These are phyloP conservation scores for Leishmania turanica DNA, from an alignment of 208 protist species.

Conservation along the genomic window DNA sequence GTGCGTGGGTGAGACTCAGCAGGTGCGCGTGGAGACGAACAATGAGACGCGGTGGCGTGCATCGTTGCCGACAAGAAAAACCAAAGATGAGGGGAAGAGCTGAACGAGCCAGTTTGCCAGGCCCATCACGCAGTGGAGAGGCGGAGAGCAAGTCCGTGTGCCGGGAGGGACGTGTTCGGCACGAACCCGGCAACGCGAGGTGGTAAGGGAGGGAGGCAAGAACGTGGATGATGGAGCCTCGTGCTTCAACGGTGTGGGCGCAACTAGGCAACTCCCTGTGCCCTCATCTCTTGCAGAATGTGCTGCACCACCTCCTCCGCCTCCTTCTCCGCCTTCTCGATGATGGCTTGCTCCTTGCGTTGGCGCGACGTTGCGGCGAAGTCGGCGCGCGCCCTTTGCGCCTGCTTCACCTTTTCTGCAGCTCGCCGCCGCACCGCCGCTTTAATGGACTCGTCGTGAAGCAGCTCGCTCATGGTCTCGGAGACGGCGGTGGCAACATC, in stretches of 20 bases:
- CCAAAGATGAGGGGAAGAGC: too few relatives aligned
- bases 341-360: slow-evolving; percentile 60
- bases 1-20: neutral
- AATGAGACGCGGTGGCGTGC: neutral
- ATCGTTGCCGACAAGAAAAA: neutral
- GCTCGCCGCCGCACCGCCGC: slow-evolving; percentile 71
- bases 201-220: neutral
- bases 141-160: neutral
- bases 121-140: neutral
- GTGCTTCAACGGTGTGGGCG: neutral
- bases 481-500: slow-evolving; percentile 48
- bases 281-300: slow-evolving; percentile 78
- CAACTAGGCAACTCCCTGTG: slow-evolving; percentile 25
- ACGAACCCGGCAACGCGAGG: neutral
- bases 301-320: slow-evolving; percentile 71
- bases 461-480: slow-evolving; percentile 65
- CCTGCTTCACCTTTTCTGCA: slow-evolving; percentile 41
- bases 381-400: slow-evolving; percentile 24
- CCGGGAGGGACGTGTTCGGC: neutral
- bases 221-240: neutral
- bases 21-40: neutral
- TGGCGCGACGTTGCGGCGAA: slow-evolving; percentile 25
- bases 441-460: slow-evolving; percentile 60
- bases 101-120: neutral
- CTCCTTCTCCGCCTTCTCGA: slow-evolving; percentile 73